A percentile compares a stretch with the other conserved stretches of the same genome.
These are phyloP conservation scores for Pleoardoris graminearum DNA, from an alignment of 2,329 filamentous ascomycete species.

Conservation along the genomic window DNA sequence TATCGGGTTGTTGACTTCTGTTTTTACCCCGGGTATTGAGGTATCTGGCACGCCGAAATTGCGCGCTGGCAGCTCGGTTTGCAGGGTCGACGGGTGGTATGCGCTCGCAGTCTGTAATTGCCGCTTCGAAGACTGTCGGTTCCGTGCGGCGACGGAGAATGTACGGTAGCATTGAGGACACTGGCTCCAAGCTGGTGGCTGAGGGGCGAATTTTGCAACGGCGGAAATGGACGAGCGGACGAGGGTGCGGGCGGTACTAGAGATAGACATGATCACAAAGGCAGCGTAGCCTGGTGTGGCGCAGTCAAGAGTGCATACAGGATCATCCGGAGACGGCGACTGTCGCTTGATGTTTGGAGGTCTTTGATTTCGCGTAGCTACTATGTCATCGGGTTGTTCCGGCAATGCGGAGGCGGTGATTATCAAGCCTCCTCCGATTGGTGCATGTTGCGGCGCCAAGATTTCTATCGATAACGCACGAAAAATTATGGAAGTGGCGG, in stretches of 20 bases:
- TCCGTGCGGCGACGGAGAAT: constrained; percentile 48
- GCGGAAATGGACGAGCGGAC: constrained; percentile 28
- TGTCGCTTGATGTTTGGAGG: too few relatives aligned
- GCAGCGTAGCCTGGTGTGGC: not conserved
- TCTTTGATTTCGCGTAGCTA: constrained; percentile 23
- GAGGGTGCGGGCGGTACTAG: constrained; percentile 28
- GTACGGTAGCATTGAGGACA: constrained; percentile 53
- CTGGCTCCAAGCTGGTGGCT: constrained; percentile 26
- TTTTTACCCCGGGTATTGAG: constrained; percentile 60
- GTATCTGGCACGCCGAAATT: constrained; percentile 63
- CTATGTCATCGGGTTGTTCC: constrained; percentile 34
- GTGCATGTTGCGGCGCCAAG: not conserved
- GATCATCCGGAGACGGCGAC: constrained; percentile 7
- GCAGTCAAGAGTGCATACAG: not conserved
- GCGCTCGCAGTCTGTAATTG: constrained; percentile 67
- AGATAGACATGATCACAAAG: constrained; percentile 37
- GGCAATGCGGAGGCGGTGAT: constrained; percentile 17
- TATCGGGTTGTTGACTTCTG: constrained; percentile 53
- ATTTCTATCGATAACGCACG: constrained; percentile 25
- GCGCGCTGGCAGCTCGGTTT: constrained; percentile 59
- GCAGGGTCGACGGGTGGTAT: constrained; percentile 64
- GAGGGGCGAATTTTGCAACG: constrained; percentile 32
- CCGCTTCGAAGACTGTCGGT: constrained; percentile 41
- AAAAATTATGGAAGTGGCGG: constrained; percentile 10
- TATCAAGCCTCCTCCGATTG: constrained; percentile 19